phyloP scores from a whole-genome alignment of 805 yeast genomes.

The Saturnispora hagleri region DNA sequence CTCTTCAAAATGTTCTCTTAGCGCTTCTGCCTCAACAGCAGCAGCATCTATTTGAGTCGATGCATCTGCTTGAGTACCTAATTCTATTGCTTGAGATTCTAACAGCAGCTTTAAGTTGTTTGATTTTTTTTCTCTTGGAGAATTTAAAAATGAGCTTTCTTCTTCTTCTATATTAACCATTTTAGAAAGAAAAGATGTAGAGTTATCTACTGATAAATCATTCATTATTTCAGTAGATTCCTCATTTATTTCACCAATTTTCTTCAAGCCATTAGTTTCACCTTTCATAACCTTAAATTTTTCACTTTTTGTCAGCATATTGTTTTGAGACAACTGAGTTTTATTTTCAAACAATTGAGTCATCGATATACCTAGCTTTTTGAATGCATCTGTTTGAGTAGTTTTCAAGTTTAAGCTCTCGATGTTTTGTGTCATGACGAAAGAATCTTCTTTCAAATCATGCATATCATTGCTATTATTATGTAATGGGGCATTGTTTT shows the following conservation, averaged over 20 bases:
- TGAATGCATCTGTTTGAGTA: conserved; percentile 11
- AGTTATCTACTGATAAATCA: not conserved
- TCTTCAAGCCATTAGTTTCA: conserved; percentile 1
- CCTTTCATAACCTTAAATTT: conserved; percentile 16
- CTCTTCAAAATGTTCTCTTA: conserved; percentile 1
- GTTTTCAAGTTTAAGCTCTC: conserved; percentile 12
- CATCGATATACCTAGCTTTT: conserved; percentile 18
- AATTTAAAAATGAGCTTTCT: not conserved
- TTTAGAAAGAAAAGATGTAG: not conserved
- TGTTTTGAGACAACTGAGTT: conserved; percentile 12
- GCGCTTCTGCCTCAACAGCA: not conserved
- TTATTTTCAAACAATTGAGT: conserved; percentile 19
- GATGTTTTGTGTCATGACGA: not conserved
- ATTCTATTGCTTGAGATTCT: conserved; percentile 1
- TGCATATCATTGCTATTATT: not conserved
- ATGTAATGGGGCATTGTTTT: not conserved
- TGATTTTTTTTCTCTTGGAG: not conserved
- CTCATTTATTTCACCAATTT: not conserved
- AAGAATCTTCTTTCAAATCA: not conserved
- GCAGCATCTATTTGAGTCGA: conserved; percentile 1
- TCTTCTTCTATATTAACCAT: conserved; percentile 7
- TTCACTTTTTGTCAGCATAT: conserved; percentile 8
- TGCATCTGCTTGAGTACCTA: conserved; percentile 3
- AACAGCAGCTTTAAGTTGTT: not conserved
- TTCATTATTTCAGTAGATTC: not conserved